Evolutionary conservation across 768 basidiomycete species (phyloP), one percentile per base, ranked within the genome.

Genomic region (Naganishia kalamii): DNA sequence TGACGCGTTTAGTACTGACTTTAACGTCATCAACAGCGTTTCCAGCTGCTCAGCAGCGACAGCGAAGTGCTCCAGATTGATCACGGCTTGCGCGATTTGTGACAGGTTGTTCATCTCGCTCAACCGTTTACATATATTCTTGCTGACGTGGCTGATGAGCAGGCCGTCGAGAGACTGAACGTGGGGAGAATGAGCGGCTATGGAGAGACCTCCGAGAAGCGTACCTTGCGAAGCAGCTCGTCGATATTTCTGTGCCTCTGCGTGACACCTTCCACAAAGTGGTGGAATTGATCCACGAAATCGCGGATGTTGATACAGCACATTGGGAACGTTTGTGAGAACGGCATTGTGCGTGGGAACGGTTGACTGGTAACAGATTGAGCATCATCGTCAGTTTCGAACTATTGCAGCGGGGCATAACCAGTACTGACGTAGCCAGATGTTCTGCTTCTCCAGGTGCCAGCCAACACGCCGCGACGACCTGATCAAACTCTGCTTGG

Each of bases 291-390:
- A 70, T 92, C 88, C 41, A 96, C 88, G 73, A 94, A 97, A 46
- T 81, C 82, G 27, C 90, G 86, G 65, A 94, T 88, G 86, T 94
- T 80, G 81, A 90, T 88, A 75, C 94, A 97, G 72, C 90, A 94
- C n/a, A 89, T 81, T 70, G 92, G 89, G 78, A 97, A 98, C 0
- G 89, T 88, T 75, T 89, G 88, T 0, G 94, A 98, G 89, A 94
- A 99, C 0, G 96, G 92, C 43, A 99, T 81, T 29, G 82, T 81
- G 63, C 87, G 80, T 4, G 92, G 91, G 60, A 87, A 79, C 8
- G 83, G 70, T 61, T 80, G 81, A 72, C 91, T 90, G 62, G 30
- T 13, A 13, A 44, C 32, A 62, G 15, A 25, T 21, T 7, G 41
- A 44, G 43, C 43, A 27, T 15, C 21, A 29, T 35, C 32, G 21